Conservation (phyloP, 345 rosid species). For the Eucalyptus marginata region DNA sequence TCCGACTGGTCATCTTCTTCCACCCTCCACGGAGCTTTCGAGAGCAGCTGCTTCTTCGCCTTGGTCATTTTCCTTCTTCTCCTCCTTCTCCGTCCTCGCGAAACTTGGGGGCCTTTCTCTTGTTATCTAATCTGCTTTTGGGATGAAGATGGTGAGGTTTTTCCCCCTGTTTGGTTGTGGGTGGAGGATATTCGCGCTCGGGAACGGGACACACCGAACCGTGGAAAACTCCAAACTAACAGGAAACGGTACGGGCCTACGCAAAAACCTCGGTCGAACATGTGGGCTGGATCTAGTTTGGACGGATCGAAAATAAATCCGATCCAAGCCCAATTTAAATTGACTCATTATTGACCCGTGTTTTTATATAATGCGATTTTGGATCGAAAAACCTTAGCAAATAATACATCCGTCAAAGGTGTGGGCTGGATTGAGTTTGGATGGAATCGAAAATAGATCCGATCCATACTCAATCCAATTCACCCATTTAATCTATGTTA, state of each 20-base stretch:
- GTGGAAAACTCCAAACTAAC: neutral
- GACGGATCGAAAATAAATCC: neutral
- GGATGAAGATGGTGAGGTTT: neutral
- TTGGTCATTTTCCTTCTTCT: neutral
- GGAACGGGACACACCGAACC: neutral
- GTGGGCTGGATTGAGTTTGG: fast-evolving
- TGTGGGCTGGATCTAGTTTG: neutral
- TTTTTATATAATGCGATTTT: neutral
- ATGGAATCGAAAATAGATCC: neutral
- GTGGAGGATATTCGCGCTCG: neutral
- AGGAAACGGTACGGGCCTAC: fast-evolving
- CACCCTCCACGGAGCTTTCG: conserved; percentile 96
- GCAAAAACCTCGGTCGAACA: neutral
- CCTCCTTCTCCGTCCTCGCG: neutral
- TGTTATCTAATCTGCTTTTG: neutral
- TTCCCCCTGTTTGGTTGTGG: neutral
- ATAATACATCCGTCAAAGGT: neutral
- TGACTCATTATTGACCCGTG: fast-evolving
- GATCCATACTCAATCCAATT: neutral
- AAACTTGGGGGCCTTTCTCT: neutral
- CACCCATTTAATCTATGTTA: fast-evolving
- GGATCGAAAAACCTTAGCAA: neutral
- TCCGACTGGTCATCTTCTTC: conserved; percentile 35
- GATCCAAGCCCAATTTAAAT: neutral
- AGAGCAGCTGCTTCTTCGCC: conserved; percentile 50